Conservation (phyloP, 2,329 filamentous ascomycete genomes). For the Rhynchosporium graminicola region DNA sequence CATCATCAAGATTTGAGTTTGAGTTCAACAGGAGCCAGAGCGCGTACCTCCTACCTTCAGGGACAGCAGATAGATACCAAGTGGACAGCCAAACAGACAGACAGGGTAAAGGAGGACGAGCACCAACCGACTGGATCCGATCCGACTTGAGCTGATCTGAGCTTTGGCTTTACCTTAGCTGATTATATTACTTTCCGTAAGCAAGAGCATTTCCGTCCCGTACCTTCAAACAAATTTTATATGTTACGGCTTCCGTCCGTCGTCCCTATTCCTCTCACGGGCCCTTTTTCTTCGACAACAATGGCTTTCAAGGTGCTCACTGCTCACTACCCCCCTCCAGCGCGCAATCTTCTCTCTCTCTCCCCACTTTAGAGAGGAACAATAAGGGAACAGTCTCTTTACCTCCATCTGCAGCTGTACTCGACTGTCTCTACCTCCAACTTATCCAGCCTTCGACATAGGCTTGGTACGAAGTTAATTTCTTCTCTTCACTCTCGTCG, state of each 20-base stretch:
- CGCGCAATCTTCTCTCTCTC: background rate
- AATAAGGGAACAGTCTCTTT: background rate
- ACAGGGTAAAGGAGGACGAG: background rate
- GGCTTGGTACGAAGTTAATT: background rate
- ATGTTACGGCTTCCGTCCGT: background rate
- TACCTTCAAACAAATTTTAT: background rate
- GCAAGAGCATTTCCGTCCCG: background rate
- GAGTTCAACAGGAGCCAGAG: background rate
- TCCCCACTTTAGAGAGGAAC: background rate
- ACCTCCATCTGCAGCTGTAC: background rate
- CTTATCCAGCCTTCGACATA: background rate
- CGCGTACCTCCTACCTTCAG: too few relatives aligned
- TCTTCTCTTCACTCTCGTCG: background rate
- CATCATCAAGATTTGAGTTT: constrained; percentile 5
- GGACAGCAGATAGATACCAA: background rate
- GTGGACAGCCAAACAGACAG: background rate
- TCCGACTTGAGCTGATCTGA: constrained; percentile 7
- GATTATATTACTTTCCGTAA: constrained; percentile 1
- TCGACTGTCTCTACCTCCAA: constrained; percentile 4
- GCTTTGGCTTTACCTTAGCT: constrained; percentile 11
- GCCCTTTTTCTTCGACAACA: background rate
- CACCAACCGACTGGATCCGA: background rate
- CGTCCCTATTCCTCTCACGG: background rate
- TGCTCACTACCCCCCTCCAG: background rate
- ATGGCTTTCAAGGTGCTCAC: background rate